Evolutionary conservation across 2,329 filamentous ascomycete species (phyloP).

Genomic region (Ceratocystis cubensis): DNA sequence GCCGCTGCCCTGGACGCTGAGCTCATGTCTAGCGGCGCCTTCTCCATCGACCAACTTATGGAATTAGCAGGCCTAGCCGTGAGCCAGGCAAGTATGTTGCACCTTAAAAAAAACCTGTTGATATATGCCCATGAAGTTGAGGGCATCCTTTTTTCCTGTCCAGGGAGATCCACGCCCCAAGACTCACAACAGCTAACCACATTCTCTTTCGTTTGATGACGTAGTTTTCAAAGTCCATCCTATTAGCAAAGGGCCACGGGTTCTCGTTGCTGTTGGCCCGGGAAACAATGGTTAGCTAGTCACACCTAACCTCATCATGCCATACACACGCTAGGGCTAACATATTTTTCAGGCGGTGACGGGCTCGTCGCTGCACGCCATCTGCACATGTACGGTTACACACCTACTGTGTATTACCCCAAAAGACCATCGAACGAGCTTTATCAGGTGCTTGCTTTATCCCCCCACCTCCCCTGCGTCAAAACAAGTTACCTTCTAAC

Average conservation of each 20-base stretch:
- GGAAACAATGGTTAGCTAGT: slow-evolving; percentile 49
- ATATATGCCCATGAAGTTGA: neutral
- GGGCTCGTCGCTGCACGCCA: slow-evolving; percentile 90
- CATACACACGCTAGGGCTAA: slow-evolving; percentile 20
- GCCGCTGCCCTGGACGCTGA: slow-evolving; percentile 84
- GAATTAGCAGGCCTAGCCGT: slow-evolving; percentile 88
- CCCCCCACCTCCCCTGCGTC: neutral
- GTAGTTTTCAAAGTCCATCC: slow-evolving; percentile 77
- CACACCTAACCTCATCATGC: neutral
- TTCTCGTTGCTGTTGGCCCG: slow-evolving; percentile 86
- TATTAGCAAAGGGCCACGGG: slow-evolving; percentile 51
- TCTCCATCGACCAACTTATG: slow-evolving; percentile 95
- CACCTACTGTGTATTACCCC: slow-evolving; percentile 79
- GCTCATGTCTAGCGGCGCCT: slow-evolving; percentile 77
- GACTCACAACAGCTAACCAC: neutral
- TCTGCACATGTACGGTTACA: slow-evolving; percentile 82
- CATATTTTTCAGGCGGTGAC: slow-evolving; percentile 58
- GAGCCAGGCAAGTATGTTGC: slow-evolving; percentile 62
- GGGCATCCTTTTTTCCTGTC: neutral
- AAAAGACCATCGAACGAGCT: slow-evolving; percentile 84
- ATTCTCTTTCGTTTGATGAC: neutral
- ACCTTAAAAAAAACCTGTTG: neutral
- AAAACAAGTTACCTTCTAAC: neutral
- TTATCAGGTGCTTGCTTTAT: slow-evolving; percentile 55
- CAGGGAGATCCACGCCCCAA: neutral